Conservation (phyloP, 805 yeast species). For the Candida pseudofarinosa region DNA sequence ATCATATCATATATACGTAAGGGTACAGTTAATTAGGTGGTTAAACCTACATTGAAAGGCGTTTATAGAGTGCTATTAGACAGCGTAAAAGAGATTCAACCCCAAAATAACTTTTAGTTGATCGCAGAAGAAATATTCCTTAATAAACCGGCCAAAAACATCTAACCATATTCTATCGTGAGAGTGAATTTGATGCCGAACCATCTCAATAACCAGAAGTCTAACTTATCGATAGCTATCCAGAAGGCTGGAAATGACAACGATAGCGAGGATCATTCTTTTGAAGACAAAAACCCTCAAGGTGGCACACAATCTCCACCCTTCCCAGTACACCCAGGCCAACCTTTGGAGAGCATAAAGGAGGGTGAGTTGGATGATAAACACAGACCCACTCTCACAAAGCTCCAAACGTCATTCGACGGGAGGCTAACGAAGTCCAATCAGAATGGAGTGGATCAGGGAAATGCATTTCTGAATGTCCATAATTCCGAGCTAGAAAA, state of each 20-base stretch:
- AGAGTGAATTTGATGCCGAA: constrained; percentile 15
- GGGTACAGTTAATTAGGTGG: not conserved
- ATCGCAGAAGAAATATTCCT: too few relatives aligned
- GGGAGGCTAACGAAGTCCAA: constrained; percentile 3
- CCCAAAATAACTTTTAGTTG: too few relatives aligned
- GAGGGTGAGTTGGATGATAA: constrained; percentile 27
- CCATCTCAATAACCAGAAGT: constrained; percentile 18
- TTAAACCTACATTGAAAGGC: too few relatives aligned
- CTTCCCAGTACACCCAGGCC: constrained; percentile 7
- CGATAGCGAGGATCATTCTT: constrained; percentile 11
- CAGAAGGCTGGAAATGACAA: constrained; percentile 34
- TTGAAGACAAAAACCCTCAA: constrained; percentile 4
- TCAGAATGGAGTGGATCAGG: not conserved
- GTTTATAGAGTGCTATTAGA: too few relatives aligned
- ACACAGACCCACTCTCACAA: constrained; percentile 34
- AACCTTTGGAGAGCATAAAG: not conserved
- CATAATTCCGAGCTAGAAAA: constrained; percentile 5
- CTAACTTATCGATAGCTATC: constrained; percentile 42
- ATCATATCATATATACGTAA: constrained; percentile 2
- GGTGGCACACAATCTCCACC: constrained; percentile 12
- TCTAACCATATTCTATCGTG: not conserved
- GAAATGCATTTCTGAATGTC: not conserved
- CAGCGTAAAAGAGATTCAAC: too few relatives aligned
- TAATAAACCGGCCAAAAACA: too few relatives aligned
- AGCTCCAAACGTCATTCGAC: constrained; percentile 33